Evolutionary conservation across 768 basidiomycete genomes (phyloP).

Genomic region (Lentinus tigrinus): DNA sequence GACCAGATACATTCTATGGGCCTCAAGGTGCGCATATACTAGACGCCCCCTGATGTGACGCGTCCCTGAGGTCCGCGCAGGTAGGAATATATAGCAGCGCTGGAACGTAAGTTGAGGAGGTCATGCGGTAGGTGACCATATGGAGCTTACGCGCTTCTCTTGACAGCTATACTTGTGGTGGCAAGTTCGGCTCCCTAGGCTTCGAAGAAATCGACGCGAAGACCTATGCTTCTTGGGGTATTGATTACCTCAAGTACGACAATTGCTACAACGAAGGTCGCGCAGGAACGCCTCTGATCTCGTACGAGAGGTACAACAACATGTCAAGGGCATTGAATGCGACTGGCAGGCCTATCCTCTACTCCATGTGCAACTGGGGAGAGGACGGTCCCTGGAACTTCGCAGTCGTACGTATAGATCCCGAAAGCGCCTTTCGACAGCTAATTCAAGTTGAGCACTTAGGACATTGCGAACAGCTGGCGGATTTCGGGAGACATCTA

Average conservation of each 20-base stretch:
- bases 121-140: neutral
- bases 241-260: constrained; percentile 41
- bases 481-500: constrained; percentile 32
- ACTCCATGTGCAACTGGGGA: constrained; percentile 42
- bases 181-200: constrained; percentile 38
- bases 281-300: constrained; percentile 34
- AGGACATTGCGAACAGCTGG: constrained; percentile 33
- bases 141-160: neutral
- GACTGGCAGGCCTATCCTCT: constrained; percentile 39
- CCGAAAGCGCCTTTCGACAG: neutral
- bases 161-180: constrained; percentile 33
- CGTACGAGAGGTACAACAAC: constrained; percentile 35
- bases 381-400: constrained; percentile 42
- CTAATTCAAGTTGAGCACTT: neutral
- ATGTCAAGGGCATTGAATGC: constrained; percentile 39
- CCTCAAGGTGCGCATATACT: constrained; percentile 27
- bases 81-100: constrained; percentile 38
- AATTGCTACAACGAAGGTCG: constrained; percentile 41
- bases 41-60: neutral
- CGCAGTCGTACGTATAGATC: constrained; percentile 28
- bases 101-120: constrained; percentile 26
- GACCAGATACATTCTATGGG: constrained; percentile 35
- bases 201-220: constrained; percentile 41
- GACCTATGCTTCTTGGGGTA: constrained; percentile 39
- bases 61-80: constrained; percentile 11